phyloP scores from a whole-genome alignment of 495 filamentous ascomycete genomes.

The Aspergillus nidulans region DNA sequence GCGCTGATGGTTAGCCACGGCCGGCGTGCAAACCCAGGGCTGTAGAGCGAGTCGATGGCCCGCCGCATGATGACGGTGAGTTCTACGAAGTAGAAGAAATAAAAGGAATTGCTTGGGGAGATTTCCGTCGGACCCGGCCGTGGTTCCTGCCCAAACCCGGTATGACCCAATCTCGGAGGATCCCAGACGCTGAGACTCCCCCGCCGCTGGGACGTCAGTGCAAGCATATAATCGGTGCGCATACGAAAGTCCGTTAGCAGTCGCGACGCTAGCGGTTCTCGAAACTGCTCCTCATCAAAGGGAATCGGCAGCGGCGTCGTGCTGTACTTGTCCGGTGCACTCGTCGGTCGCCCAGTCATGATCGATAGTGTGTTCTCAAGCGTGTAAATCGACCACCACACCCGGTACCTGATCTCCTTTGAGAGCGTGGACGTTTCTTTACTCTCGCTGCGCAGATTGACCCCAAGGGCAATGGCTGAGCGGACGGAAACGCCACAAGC shows the following conservation, averaged over 20 bases:
- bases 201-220: constrained; percentile 9
- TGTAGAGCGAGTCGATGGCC: constrained; percentile 49
- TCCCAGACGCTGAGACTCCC: background rate
- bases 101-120: constrained; percentile 33
- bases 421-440: constrained; percentile 41
- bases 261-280: constrained; percentile 21
- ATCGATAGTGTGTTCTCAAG: constrained; percentile 53
- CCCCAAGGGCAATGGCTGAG: constrained; percentile 53
- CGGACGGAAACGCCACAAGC: constrained; percentile 56
- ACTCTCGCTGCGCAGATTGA: constrained; percentile 59
- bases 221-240: constrained; percentile 17
- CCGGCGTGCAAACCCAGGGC: constrained; percentile 41
- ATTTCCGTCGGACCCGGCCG: constrained; percentile 8
- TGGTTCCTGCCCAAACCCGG: background rate
- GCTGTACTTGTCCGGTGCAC: constrained; percentile 47
- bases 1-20: constrained; percentile 51
- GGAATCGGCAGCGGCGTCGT: constrained; percentile 51
- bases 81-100: constrained; percentile 39
- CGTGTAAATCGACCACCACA: constrained; percentile 53
- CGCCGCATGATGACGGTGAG: constrained; percentile 45
- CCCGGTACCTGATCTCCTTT: constrained; percentile 40
- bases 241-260: constrained; percentile 24
- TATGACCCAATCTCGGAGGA: background rate
- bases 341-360: constrained; percentile 60
- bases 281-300: constrained; percentile 47